A percentile compares a stretch with the other conserved stretches of the same genome.
Evolutionary conservation across 2,329 filamentous ascomycete species (phyloP).

Genomic region (Colletotrichum trifolii): DNA sequence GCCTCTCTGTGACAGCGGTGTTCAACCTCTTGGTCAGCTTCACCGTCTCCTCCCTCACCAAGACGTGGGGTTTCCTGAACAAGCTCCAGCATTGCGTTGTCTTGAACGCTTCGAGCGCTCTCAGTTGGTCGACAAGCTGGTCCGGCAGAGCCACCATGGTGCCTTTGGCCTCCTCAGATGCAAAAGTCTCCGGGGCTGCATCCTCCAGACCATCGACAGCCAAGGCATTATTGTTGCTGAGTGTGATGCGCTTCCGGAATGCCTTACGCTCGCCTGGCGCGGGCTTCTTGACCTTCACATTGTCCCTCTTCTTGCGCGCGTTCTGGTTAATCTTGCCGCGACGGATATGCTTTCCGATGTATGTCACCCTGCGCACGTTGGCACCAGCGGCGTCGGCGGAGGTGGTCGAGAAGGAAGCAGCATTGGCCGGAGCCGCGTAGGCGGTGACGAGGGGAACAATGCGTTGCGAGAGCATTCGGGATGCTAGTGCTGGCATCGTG

Average conservation of each 20-base stretch:
- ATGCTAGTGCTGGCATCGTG: constrained; percentile 38
- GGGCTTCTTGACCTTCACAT: constrained; percentile 65
- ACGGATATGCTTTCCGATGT: constrained; percentile 37
- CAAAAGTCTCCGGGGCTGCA: constrained; percentile 66
- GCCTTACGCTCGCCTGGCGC: constrained; percentile 86
- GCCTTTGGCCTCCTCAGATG: constrained; percentile 67
- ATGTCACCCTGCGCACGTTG: constrained; percentile 33
- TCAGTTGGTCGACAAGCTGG: constrained; percentile 79
- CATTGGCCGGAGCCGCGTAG: constrained; percentile 42
- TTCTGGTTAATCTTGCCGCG: constrained; percentile 38
- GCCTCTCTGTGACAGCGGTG: constrained; percentile 62
- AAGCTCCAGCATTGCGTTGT: constrained; percentile 86
- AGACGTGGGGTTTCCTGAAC: constrained; percentile 82
- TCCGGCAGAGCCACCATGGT: constrained; percentile 77
- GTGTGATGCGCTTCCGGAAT: constrained; percentile 85
- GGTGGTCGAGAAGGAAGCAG: constrained; percentile 56
- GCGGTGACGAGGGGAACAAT: constrained; percentile 46
- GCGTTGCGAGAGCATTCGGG: constrained; percentile 45
- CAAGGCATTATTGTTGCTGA: constrained; percentile 94
- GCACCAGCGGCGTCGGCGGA: constrained; percentile 40
- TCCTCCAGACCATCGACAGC: constrained; percentile 76
- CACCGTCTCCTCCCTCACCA: constrained; percentile 83
- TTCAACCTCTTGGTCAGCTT: constrained; percentile 75
- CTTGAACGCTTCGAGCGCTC: constrained; percentile 91
- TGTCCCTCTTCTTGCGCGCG: constrained; percentile 59